These are phyloP conservation scores for Pulveroboletus sp. DNA, from an alignment of 768 basidiomycete genomes.

Conservation along the genomic window DNA sequence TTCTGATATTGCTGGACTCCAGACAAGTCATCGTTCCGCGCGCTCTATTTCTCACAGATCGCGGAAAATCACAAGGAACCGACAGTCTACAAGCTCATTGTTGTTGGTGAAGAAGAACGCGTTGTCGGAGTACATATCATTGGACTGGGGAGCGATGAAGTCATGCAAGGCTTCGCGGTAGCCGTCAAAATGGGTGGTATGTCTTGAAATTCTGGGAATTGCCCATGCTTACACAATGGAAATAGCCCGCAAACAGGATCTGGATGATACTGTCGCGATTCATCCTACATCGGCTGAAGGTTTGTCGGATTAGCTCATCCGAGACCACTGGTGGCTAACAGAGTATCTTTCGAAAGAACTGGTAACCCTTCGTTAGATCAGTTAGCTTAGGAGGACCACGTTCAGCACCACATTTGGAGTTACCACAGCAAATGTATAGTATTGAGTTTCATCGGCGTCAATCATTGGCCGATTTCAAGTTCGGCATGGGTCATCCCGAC, in stretches of 20 bases:
- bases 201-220: conserved; percentile 11
- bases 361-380: conserved; percentile 46
- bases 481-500: background rate
- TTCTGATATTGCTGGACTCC: conserved; percentile 1
- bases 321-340: conserved; percentile 14
- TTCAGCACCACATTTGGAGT: background rate
- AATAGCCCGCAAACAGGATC: conserved; percentile 66
- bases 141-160: conserved; percentile 89
- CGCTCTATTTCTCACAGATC: conserved; percentile 91
- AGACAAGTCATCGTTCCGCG: conserved; percentile 79
- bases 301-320: conserved; percentile 30
- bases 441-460: background rate
- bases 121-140: conserved; percentile 96
- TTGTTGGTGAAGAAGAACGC: conserved; percentile 83
- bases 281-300: conserved; percentile 87
- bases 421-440: background rate
- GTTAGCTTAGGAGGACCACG: background rate
- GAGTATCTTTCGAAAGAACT: conserved; percentile 37
- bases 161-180: conserved; percentile 94
- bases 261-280: conserved; percentile 88
- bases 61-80: conserved; percentile 91
- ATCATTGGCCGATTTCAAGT: background rate
- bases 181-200: conserved; percentile 91
- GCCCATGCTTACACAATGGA: conserved; percentile 4
- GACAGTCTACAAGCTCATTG: conserved; percentile 88